These are phyloP conservation scores for Vanilla planifolia DNA, from an alignment of 106 monocot genomes.

Conservation along the genomic window DNA sequence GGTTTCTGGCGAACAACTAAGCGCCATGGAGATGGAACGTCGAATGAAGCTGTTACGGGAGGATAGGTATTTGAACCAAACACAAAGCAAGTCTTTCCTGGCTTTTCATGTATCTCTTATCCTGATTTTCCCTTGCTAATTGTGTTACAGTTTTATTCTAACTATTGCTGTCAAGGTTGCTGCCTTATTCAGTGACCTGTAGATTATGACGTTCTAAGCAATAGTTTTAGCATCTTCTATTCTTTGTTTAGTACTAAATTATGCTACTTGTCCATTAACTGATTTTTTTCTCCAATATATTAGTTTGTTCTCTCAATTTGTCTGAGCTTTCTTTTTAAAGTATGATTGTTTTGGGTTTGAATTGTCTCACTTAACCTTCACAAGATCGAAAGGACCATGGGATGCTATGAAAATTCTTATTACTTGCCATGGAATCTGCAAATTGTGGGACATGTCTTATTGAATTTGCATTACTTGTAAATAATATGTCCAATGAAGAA, in stretches of 20 bases:
- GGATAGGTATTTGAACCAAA: conserved; percentile 49
- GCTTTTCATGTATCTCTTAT: background rate
- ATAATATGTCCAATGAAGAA: no score
- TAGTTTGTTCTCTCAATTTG: background rate
- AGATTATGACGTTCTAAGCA: no score
- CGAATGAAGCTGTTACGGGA: conserved; percentile 80
- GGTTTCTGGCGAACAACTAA: conserved; percentile 52
- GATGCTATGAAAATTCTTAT: no score
- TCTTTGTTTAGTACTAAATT: no score
- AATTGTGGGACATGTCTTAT: no score
- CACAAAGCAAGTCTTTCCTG: background rate
- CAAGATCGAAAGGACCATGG: background rate
- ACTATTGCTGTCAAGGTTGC: background rate
- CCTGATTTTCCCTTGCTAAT: background rate
- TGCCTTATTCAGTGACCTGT: background rate
- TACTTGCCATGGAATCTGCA: no score
- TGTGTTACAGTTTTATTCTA: no score
- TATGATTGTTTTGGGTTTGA: background rate
- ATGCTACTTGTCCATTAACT: background rate
- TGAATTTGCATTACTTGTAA: no score
- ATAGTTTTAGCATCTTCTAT: no score
- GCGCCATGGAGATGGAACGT: conserved; percentile 61
- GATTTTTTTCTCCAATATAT: background rate
- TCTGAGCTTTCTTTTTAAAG: no score
- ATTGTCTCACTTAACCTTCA: background rate